Evolutionary conservation across 2,329 filamentous ascomycete species (phyloP), one percentile per base, ranked within the genome.

Genomic region (Epichloe sibirici): DNA sequence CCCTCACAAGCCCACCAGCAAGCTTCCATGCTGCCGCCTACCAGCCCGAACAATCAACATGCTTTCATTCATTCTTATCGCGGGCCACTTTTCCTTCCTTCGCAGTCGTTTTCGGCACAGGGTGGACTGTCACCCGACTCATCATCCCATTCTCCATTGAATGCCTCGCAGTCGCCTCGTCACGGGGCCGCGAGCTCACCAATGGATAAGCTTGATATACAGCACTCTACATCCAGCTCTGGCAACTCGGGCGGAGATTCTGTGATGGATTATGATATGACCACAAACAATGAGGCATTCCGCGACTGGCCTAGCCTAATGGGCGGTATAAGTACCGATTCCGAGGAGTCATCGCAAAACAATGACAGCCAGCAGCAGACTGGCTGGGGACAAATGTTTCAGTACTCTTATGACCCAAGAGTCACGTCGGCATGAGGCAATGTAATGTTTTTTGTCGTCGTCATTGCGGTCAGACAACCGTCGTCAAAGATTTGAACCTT

Each of bases 231-330:
- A 6, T 48, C 59, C 7, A 57, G 57, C 46, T 62, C 63, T 17
- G 55, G 49, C 13, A 56, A 60, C 12, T 60, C 58, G 11, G 48
- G 55, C 11, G 57, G 55, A 21, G 66, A 68, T 31, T 58, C 61
- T 9, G 64, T 69, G 58, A 72, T 74, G 69, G 70, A 72, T 45
- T 73, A 72, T 58, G 70, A 73, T 15, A 13, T 53, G 37, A 43
- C 40, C 43, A 25, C 48, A 3, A 62, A 63, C 3, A 62, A 65
- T 7, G 63, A 69, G 35, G 62, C 67, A 9, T 71, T 72, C 45
- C 67, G 71, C 2, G 69, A 71, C 54, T 73, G 71, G 71, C 69
- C 70, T 51, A 67, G 62, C 52, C 63, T 72, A 34, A 58, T 64
- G 25, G 64, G 65, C 23, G 60, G 66, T 23, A 62, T 69, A 21